phyloP scores from a whole-genome alignment of 176 grass and related monocot genomes.

The Cenchrus purpureus region DNA sequence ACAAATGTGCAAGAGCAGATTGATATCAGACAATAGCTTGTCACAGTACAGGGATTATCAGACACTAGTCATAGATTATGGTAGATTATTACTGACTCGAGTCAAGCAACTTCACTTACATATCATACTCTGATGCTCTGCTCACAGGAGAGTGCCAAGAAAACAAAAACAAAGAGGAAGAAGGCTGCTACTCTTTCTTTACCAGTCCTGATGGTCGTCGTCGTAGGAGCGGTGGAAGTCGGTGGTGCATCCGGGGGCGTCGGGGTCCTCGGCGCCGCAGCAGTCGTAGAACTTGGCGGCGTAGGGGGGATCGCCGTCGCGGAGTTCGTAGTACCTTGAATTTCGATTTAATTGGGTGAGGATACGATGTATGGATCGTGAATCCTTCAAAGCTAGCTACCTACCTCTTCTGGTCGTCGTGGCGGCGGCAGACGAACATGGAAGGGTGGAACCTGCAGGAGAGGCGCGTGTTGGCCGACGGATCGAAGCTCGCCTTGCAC shows the following conservation, averaged over 20 bases:
- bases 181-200: too few species aligned
- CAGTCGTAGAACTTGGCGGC: constrained; percentile 89
- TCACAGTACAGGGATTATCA: background rate
- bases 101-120: background rate
- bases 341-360: too few species aligned
- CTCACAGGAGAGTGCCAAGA: too few species aligned
- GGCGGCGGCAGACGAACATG: constrained; percentile 82
- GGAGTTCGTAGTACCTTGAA: constrained; percentile 69
- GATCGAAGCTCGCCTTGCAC: constrained; percentile 62
- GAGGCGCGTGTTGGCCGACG: constrained; percentile 47
- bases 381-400: too few species aligned
- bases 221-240: constrained; percentile 80
- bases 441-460: constrained; percentile 89
- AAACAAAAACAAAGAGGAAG: too few species aligned
- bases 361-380: too few species aligned
- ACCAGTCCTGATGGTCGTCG: constrained; percentile 16
- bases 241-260: constrained; percentile 66
- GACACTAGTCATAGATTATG: background rate
- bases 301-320: constrained; percentile 76
- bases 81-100: background rate
- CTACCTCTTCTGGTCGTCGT: constrained; percentile 93
- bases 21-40: too few species aligned
- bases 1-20: too few species aligned
- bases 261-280: constrained; percentile 85
- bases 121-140: too few species aligned